Conservation (phyloP, 208 protist species). For the Leishmania martiniquensis region DNA sequence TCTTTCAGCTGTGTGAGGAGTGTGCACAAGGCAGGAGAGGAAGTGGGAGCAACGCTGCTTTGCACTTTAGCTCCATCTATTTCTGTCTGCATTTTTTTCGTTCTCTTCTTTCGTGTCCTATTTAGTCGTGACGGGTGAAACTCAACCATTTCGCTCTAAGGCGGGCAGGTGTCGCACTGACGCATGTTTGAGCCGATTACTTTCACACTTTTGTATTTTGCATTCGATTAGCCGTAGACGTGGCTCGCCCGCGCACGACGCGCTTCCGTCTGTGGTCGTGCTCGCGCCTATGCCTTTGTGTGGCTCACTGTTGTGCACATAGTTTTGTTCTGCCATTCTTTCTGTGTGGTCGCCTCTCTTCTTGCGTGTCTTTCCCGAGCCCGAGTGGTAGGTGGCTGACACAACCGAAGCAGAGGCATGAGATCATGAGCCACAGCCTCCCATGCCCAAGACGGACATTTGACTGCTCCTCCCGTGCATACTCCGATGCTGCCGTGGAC, state of each 20-base stretch:
- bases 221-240: conserved; percentile 12
- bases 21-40: not conserved
- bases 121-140: not conserved
- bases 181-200: not conserved
- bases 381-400: not conserved
- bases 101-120: not conserved
- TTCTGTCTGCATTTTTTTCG: not conserved
- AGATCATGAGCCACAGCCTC: too few relatives aligned
- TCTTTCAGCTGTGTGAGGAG: not conserved
- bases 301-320: not conserved
- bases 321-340: conserved; percentile 3
- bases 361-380: not conserved
- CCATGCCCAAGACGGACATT: too few relatives aligned
- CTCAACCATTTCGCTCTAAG: not conserved
- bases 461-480: not conserved
- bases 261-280: not conserved
- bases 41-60: not conserved
- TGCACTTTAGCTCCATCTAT: not conserved
- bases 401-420: not conserved
- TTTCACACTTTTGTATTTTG: conserved; percentile 5
- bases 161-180: not conserved
- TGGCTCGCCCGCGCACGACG: not conserved
- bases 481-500: not conserved
- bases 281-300: not conserved
- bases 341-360: not conserved